These are phyloP conservation scores for Gentiana macrophylla DNA, from an alignment of 257 asterid genomes.

Conservation along the genomic window DNA sequence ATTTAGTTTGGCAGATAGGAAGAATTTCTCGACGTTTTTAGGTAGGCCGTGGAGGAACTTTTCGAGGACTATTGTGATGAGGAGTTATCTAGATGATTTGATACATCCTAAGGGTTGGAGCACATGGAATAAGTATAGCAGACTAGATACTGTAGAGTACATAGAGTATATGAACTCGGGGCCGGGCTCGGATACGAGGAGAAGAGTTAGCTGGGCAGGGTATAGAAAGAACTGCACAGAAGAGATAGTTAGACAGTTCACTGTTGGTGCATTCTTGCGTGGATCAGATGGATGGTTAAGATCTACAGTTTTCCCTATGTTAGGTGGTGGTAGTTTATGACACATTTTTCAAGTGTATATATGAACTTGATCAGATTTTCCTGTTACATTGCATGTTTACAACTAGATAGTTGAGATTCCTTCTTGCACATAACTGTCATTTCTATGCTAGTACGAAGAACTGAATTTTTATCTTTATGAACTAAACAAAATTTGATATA, in stretches of 20 bases:
- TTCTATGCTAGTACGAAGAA: no score
- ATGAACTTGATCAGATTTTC: no score
- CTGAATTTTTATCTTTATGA: no score
- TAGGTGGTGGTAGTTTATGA: background rate
- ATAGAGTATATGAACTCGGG: conserved; percentile 56
- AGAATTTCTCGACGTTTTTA: conserved; percentile 30
- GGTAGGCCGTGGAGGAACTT: conserved; percentile 81
- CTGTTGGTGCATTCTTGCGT: conserved; percentile 37
- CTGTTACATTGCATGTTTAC: no score
- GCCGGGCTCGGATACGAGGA: conserved; percentile 43
- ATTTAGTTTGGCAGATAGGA: conserved; percentile 20
- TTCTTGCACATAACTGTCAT: no score
- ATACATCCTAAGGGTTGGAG: conserved; percentile 56
- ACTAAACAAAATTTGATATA: no score
- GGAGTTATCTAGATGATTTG: conserved; percentile 50
- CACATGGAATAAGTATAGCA: conserved; percentile 41
- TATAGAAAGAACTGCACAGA: conserved; percentile 33
- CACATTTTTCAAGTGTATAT: no score
- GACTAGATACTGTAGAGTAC: conserved; percentile 42
- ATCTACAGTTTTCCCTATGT: conserved; percentile 15
- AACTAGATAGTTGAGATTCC: no score
- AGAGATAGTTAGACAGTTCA: conserved; percentile 37
- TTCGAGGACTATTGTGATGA: conserved; percentile 43
- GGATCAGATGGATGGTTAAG: conserved; percentile 29
- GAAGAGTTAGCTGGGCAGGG: conserved; percentile 46